Evolutionary conservation across 768 basidiomycete genomes (phyloP), one percentile per base, ranked within the genome.

Genomic region (Agaricus subrufescens): DNA sequence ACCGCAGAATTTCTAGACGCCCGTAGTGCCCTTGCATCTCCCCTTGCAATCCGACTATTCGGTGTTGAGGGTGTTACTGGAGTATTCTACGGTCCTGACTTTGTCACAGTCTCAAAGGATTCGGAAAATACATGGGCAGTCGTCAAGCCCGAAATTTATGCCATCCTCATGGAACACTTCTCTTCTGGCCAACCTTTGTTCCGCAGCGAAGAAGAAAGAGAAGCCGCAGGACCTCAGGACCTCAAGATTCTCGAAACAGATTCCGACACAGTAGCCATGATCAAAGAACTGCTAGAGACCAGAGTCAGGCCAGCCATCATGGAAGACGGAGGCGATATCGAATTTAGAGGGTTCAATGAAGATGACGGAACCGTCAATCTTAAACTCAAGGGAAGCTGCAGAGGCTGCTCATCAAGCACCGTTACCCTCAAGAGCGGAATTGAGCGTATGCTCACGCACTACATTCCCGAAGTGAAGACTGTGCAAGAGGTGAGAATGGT

Each of bases 261-360:
- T 68, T 89, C 90, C 23, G 97, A 98, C 69, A 91, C 93, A 3
- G 93, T 99, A 3, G 97, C 93, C 7, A 99, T 98, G 96, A 94
- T 99, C 63, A 99, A 99, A 69, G 97, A 99, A 67, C 69, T 98
- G 39, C 75, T 99, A 49, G 96, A 98, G 67, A 98, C 95, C 2
- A 76, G 97, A 12, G 94, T 99, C 15, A 76, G 97, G 53, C 97
- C 97, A 4, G 91, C 94, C 4, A 98, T 99, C 58, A 95, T 95
- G 91, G 97, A 98, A 69, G 96, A 99, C 55, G 97, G 97, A 0
- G 97, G 97, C 2, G 97, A 98, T 68, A 94, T 99, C 56, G 96
- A 98, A 72, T 99, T 91, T 68, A 82, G 87, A 37, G 94, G 92
- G 3, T 96, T 98, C 65, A 80, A 82, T 49, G 84, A 83, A 23